These are phyloP conservation scores for Candida takata DNA, from an alignment of 805 yeast genomes.

Conservation along the genomic window DNA sequence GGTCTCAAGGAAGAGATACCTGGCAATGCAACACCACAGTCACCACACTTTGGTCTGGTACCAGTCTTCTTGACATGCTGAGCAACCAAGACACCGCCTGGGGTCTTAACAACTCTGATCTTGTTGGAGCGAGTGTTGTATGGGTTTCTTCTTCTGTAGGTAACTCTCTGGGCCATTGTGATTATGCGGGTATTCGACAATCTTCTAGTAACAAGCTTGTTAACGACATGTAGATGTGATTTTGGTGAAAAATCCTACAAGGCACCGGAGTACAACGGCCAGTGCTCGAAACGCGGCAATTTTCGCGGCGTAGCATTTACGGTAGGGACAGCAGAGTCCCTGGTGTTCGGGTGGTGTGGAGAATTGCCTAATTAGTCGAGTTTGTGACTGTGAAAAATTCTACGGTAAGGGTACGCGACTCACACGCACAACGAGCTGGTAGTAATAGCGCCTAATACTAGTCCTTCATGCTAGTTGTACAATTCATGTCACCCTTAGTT, in stretches of 20 bases:
- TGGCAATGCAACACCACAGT: slow-evolving; percentile 68
- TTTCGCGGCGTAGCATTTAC: too few species aligned
- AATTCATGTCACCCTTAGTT: background rate
- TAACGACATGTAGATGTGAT: too few species aligned
- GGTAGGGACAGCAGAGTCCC: too few species aligned
- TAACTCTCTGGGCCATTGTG: slow-evolving; percentile 96
- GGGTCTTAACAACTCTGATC: slow-evolving; percentile 99
- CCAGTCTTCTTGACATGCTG: slow-evolving; percentile 90
- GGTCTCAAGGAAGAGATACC: slow-evolving; percentile 95
- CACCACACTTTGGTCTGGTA: slow-evolving; percentile 77
- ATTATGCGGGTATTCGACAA: background rate
- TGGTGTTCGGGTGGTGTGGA: slow-evolving; percentile 7
- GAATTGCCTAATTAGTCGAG: slow-evolving; percentile 1
- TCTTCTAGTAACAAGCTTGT: too few species aligned
- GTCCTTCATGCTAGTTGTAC: too few species aligned
- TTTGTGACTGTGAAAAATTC: slow-evolving; percentile 15
- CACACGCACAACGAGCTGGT: too few species aligned
- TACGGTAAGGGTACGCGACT: background rate
- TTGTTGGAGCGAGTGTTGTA: slow-evolving; percentile 99
- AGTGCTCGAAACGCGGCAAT: too few species aligned
- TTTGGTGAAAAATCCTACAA: background rate
- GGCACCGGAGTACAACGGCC: too few species aligned
- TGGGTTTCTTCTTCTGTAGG: slow-evolving; percentile 98
- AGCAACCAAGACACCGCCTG: slow-evolving; percentile 98
- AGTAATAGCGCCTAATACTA: too few species aligned